Base-by-base conservation (phyloP, 345 rosid genomes). In the Lepidium africanum region DNA sequence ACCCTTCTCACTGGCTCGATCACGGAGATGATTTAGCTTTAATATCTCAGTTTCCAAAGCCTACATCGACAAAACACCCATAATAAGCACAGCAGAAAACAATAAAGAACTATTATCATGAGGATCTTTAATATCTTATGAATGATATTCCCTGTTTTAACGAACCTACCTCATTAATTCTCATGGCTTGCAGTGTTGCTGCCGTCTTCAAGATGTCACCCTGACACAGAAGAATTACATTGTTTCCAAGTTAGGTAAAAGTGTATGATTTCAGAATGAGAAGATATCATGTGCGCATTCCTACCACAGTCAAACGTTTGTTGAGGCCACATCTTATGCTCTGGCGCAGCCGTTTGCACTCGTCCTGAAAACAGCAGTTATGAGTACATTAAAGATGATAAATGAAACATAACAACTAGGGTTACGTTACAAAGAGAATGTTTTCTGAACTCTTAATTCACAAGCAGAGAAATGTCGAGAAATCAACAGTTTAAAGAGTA, bases 1-100 rank as follows among this genome's bases (percentile, higher is more conserved):
- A 51, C 92, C 92, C 74, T 82, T 85, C 78, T 91, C 96, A 67
- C 84, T 91, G 65, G 99, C 99, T 74, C 82, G 89, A 79, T 94
- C 96, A 52, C 86, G 80, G 61, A 90, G 96, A 83, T 86, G 85
- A 58, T 65, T 78, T 48, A 83, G 80, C 83, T 80, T 81, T 71
- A 72, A 67, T 49, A 81, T 80, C 85, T 93, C 95, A 58, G 85
- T 72, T 71, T 84, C 92, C 78, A 90, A 78, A 75, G 80, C 60
- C 99, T 94, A 78, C 10, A 69, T 57, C 38, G 59, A 45, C 60
- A 66, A 75, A 60, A 16, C 21, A 39, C 5, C 35, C 56, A 36
- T 67, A 73, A 37, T 53, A 55, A 61, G 15, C 55, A 55, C 32
- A 40, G 45, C 21, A 50, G 45, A 55, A 37, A 39, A 55, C 23